These are phyloP conservation scores for Leccinum pellstonianum DNA, from an alignment of 768 basidiomycete genomes.

Conservation along the genomic window DNA sequence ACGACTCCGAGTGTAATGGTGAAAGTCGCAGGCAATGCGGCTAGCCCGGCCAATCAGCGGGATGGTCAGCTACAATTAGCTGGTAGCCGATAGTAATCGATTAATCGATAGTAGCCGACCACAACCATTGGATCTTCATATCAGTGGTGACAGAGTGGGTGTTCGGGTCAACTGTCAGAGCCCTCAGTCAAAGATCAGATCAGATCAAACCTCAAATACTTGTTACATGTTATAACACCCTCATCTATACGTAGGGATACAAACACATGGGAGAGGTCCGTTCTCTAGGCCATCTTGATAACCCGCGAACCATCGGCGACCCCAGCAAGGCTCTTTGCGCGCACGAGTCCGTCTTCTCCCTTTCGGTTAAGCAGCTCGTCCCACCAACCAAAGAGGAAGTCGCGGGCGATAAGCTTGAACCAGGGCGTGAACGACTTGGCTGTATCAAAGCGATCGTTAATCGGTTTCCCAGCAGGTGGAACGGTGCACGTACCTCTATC, in stretches of 20 bases:
- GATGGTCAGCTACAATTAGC: no score
- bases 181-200: neutral
- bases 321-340: constrained; percentile 49
- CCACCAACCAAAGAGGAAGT: constrained; percentile 99
- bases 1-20: no score
- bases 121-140: no score
- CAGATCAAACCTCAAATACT: constrained; percentile 33
- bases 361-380: constrained; percentile 75
- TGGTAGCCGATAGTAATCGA: no score
- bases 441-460: constrained; percentile 29
- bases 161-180: neutral
- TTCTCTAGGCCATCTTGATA: constrained; percentile 54
- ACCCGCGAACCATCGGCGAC: constrained; percentile 73
- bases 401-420: constrained; percentile 97
- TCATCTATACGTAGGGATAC: neutral
- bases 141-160: neutral
- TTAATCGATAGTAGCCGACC: no score
- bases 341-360: constrained; percentile 52
- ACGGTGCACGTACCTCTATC: constrained; percentile 53
- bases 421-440: constrained; percentile 94
- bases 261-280: neutral
- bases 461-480: constrained; percentile 2
- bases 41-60: no score
- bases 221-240: neutral
- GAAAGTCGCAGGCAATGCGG: no score